These are phyloP conservation scores for Fusarium guadeloupense DNA, from an alignment of 2,329 filamentous ascomycete genomes.

Conservation along the genomic window DNA sequence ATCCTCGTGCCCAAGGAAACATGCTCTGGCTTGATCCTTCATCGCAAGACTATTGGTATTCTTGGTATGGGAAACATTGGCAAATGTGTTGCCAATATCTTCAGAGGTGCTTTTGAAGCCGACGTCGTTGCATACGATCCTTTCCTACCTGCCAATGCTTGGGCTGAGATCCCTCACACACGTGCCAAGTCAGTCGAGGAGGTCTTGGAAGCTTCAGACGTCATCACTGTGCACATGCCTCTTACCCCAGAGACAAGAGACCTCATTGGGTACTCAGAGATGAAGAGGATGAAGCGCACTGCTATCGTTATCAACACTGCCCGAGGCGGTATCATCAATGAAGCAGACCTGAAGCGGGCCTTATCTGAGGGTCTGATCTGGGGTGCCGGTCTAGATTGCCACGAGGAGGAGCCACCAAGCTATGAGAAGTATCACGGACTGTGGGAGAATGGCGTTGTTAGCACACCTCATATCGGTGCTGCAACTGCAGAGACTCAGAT, in stretches of 20 bases:
- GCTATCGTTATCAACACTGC: conserved; percentile 54
- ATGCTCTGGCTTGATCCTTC: conserved; percentile 51
- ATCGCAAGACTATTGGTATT: conserved; percentile 49
- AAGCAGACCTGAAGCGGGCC: conserved; percentile 46
- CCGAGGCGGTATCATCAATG: conserved; percentile 53
- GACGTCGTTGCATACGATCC: conserved; percentile 51
- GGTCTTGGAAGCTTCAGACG: conserved; percentile 46
- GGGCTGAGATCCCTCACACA: conserved; percentile 47
- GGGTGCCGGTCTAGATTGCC: conserved; percentile 53
- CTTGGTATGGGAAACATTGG: conserved; percentile 54
- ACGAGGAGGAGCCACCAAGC: conserved; percentile 52
- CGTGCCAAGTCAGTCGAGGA: conserved; percentile 46
- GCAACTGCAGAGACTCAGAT: conserved; percentile 50
- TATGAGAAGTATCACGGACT: conserved; percentile 47
- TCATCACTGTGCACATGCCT: conserved; percentile 52
- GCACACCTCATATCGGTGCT: conserved; percentile 58
- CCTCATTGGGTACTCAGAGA: conserved; percentile 45
- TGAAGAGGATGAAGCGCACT: conserved; percentile 50
- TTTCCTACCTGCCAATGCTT: conserved; percentile 45
- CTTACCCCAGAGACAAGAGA: conserved; percentile 46
- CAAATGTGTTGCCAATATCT: conserved; percentile 48
- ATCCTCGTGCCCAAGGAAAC: conserved; percentile 50
- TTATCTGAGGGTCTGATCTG: conserved; percentile 48
- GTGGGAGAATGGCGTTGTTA: conserved; percentile 50
- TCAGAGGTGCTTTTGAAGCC: conserved; percentile 48